Conservation (phyloP, 2,329 filamentous ascomycete species). For the Corynespora cassiicola region DNA sequence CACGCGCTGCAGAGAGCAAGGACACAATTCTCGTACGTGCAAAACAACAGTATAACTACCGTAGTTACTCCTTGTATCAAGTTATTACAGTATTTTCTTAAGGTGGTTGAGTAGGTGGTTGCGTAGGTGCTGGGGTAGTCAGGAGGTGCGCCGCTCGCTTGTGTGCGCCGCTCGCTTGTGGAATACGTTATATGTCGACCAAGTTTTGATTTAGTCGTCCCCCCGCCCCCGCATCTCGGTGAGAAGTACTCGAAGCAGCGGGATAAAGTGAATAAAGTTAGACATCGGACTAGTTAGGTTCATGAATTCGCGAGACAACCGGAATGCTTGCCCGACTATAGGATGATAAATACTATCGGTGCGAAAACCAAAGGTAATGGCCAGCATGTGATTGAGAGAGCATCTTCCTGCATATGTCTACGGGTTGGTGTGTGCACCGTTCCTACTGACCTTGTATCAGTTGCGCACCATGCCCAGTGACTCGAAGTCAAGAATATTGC, state of each 20-base stretch:
- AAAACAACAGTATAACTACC: too few relatives aligned
- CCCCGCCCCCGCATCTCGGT: conserved; percentile 4
- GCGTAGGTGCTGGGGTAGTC: too few relatives aligned
- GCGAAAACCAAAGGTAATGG: conserved; percentile 16
- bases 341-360: conserved; percentile 12
- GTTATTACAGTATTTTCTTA: too few relatives aligned
- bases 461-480: conserved; percentile 22
- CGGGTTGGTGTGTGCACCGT: conserved; percentile 16
- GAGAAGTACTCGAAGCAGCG: conserved; percentile 12
- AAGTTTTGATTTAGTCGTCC: conserved; percentile 10
- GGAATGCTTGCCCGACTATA: conserved; percentile 9
- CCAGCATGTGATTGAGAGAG: conserved; percentile 18
- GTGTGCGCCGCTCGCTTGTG: too few relatives aligned
- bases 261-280: conserved; percentile 20
- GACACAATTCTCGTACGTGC: too few relatives aligned
- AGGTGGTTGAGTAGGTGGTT: too few relatives aligned
- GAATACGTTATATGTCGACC: too few relatives aligned
- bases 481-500: conserved; percentile 18
- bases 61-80: too few relatives aligned
- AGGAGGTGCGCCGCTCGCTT: too few relatives aligned
- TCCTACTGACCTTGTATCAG: conserved; percentile 13
- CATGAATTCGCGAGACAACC: conserved; percentile 14
- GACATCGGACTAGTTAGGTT: conserved; percentile 19
- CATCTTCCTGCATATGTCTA: conserved; percentile 17
- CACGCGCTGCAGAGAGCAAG: too few relatives aligned